Evolutionary conservation across 2,329 filamentous ascomycete species (phyloP).

Genomic region (Fusarium concolor): DNA sequence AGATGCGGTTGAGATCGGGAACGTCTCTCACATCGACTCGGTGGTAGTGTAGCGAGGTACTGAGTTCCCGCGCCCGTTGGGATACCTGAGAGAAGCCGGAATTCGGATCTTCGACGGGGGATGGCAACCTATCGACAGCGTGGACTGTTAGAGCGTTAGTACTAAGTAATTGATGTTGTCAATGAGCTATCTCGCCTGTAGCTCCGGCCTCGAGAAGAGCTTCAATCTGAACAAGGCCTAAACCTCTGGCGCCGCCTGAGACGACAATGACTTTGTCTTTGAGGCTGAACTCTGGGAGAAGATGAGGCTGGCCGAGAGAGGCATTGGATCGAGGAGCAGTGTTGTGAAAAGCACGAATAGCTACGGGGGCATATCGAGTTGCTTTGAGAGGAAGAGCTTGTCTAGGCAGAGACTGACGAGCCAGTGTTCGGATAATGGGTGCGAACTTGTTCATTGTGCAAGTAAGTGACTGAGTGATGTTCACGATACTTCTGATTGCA

Average conservation of each 20-base stretch:
- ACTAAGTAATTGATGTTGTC: not conserved
- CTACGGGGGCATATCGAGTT: conserved; percentile 11
- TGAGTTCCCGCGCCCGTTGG: conserved; percentile 72
- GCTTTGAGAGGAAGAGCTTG: conserved; percentile 17
- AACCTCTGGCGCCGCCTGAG: conserved; percentile 79
- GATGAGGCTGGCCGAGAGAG: conserved; percentile 38
- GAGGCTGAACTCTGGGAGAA: conserved; percentile 80
- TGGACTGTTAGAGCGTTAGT: conserved; percentile 63
- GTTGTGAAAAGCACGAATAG: conserved; percentile 40
- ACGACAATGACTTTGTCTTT: conserved; percentile 80
- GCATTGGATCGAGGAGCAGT: conserved; percentile 35
- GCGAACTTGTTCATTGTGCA: conserved; percentile 44
- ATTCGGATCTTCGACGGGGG: conserved; percentile 57
- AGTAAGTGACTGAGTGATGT: not conserved
- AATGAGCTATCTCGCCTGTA: conserved; percentile 58
- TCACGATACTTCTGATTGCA: not conserved
- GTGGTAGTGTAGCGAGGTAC: conserved; percentile 77
- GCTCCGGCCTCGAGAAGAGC: conserved; percentile 84
- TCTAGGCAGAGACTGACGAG: conserved; percentile 31
- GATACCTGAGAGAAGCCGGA: conserved; percentile 75
- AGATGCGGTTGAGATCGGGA: conserved; percentile 71
- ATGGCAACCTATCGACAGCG: conserved; percentile 71
- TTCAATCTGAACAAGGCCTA: conserved; percentile 82
- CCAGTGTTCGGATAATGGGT: conserved; percentile 37
- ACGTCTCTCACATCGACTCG: conserved; percentile 84